Percentiles rank a stretch among this genome's conserved stretches.
phyloP scores from a whole-genome alignment of 1,284 basidiomycete species.

The Mycosarcoma maydis region DNA sequence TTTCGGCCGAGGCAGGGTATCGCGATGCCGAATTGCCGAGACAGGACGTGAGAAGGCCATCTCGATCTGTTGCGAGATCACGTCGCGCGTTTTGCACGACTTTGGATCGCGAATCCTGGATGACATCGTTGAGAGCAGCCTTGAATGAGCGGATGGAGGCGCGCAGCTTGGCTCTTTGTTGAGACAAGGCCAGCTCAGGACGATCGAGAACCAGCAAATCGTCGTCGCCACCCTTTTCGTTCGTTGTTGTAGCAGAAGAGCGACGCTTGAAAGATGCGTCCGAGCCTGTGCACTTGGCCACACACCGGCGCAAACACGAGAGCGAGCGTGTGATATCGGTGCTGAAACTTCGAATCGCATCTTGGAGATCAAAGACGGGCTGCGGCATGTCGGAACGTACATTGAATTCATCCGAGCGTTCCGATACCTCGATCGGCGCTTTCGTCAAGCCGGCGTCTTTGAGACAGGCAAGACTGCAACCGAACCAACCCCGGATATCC shows the following conservation, averaged over 20 bases:
- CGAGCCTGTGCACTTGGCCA: slow-evolving; percentile 14
- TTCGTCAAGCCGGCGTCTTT: too few relatives aligned
- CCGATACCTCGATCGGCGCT: background rate
- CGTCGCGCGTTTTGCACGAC: background rate
- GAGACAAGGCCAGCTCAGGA: slow-evolving; percentile 10
- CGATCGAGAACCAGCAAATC: background rate
- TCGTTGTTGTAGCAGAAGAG: background rate
- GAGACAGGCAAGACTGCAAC: slow-evolving; percentile 32
- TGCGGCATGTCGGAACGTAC: background rate
- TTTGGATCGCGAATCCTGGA: slow-evolving; percentile 14
- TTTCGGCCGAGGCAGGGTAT: background rate
- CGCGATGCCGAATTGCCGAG: background rate
- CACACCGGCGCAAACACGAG: slow-evolving; percentile 14
- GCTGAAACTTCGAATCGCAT: slow-evolving; percentile 16
- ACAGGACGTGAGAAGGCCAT: background rate
- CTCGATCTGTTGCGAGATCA: background rate
- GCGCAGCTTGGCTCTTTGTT: slow-evolving; percentile 16
- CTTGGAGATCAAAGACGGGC: slow-evolving; percentile 15
- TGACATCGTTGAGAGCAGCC: slow-evolving; percentile 19
- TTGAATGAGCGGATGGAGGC: slow-evolving; percentile 31
- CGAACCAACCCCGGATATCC: slow-evolving; percentile 49
- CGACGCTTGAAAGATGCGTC: background rate
- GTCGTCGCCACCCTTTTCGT: background rate
- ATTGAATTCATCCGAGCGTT: background rate
- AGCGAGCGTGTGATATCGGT: slow-evolving; percentile 26